A percentile compares a stretch with the other conserved stretches of the same genome.
These are phyloP conservation scores for Glycine soja DNA, from an alignment of 306 rosid genomes.

Conservation along the genomic window DNA sequence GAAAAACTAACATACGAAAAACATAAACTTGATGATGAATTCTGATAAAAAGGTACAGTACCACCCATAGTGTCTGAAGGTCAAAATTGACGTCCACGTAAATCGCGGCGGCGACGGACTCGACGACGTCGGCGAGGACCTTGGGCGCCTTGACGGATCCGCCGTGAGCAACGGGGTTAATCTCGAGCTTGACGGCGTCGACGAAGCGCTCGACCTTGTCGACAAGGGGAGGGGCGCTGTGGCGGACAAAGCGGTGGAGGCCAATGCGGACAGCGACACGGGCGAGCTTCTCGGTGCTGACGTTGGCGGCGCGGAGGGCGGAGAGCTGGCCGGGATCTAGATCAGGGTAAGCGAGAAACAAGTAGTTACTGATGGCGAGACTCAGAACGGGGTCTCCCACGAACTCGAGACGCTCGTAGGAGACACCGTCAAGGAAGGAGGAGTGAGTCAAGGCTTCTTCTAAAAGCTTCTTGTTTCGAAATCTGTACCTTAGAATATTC, in stretches of 20 bases:
- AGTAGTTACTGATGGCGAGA: constrained; percentile 57
- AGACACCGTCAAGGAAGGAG: constrained; percentile 43
- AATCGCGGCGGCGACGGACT: constrained; percentile 79
- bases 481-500: constrained; percentile 48
- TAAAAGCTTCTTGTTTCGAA: constrained; percentile 61
- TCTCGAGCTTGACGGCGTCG: constrained; percentile 55
- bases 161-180: constrained; percentile 51
- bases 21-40: no score
- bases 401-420: constrained; percentile 81
- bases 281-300: constrained; percentile 89
- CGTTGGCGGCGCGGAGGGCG: constrained; percentile 68
- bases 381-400: constrained; percentile 72
- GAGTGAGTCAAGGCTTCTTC: constrained; percentile 82
- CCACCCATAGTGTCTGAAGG: constrained; percentile 73
- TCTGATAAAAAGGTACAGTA: not conserved
- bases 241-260: constrained; percentile 57
- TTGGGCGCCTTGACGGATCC: constrained; percentile 83
- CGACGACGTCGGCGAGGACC: constrained; percentile 87
- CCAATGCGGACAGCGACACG: constrained; percentile 69
- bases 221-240: constrained; percentile 47
- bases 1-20: no score
- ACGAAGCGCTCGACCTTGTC: constrained; percentile 60
- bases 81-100: constrained; percentile 69
- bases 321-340: constrained; percentile 68
- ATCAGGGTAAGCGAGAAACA: constrained; percentile 54